phyloP scores from a whole-genome alignment of 140 eudicot genomes.

The Cichorium intybus region DNA sequence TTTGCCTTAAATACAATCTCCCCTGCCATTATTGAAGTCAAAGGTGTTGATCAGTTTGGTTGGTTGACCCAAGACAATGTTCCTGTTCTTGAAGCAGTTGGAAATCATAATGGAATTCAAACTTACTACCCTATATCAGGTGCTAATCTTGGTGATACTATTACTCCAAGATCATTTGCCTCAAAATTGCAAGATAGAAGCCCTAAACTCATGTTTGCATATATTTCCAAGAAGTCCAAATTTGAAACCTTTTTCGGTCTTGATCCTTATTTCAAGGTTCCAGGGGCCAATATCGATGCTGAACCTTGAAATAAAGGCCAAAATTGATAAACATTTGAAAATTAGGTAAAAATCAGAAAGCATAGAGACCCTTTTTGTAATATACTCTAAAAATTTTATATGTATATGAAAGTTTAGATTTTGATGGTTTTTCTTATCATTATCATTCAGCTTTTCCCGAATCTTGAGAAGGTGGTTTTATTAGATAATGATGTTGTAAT shows the following conservation, averaged over 20 bases:
- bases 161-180: slow-evolving; percentile 82
- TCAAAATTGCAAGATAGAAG: slow-evolving; percentile 96
- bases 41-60: slow-evolving; percentile 98
- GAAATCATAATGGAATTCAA: slow-evolving; percentile 72
- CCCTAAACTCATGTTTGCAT: slow-evolving; percentile 97
- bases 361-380: slow-evolving; percentile 5
- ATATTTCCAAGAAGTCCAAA: slow-evolving; percentile 69
- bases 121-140: slow-evolving; percentile 80
- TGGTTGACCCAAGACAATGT: slow-evolving; percentile 98
- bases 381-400: not conserved
- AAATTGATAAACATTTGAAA: too few species aligned
- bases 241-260: not conserved
- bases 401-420: slow-evolving; percentile 7
- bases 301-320: not conserved
- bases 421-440: slow-evolving; percentile 9
- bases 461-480: slow-evolving; percentile 94
- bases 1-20: slow-evolving; percentile 84
- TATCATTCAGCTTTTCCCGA: slow-evolving; percentile 78
- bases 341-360: not conserved
- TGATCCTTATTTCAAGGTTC: not conserved
- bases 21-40: slow-evolving; percentile 94
- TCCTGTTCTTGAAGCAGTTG: slow-evolving; percentile 98
- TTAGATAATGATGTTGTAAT: slow-evolving; percentile 92
- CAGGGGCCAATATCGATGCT: too few species aligned
- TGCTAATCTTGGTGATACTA: slow-evolving; percentile 80